Evolutionary conservation across 2,329 filamentous ascomycete genomes (phyloP).

Genomic region (Cladorrhinum sp.): DNA sequence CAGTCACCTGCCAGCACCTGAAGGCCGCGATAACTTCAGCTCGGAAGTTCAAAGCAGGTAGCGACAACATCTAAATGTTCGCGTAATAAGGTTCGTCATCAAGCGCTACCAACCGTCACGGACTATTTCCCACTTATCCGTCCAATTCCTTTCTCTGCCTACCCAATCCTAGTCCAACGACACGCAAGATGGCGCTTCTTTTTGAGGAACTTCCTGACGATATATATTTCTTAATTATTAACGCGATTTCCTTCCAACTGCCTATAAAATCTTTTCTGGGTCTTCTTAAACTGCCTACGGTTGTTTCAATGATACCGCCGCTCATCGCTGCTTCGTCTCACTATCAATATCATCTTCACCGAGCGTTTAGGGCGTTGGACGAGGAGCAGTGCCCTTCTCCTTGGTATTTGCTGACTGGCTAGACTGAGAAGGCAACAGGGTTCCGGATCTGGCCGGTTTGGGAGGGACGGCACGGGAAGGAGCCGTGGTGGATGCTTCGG

Average conservation of each 20-base stretch:
- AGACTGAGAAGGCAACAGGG: neutral
- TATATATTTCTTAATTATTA: neutral
- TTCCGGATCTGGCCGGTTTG: neutral
- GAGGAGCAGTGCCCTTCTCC: neutral
- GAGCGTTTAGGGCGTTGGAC: neutral
- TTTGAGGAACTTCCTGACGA: neutral
- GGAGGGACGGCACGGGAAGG: neutral
- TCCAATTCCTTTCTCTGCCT: too few species aligned
- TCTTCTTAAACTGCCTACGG: neutral
- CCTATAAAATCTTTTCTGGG: neutral
- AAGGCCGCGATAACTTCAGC: too few species aligned
- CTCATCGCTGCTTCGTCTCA: neutral
- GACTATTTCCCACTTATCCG: too few species aligned
- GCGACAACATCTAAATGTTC: too few species aligned
- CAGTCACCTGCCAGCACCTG: too few species aligned
- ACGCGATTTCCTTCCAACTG: neutral
- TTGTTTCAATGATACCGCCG: neutral
- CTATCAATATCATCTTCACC: neutral
- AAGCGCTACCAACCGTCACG: too few species aligned
- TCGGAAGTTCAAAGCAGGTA: too few species aligned
- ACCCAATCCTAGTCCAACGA: too few species aligned
- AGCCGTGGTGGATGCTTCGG: neutral
- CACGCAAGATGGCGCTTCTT: neutral
- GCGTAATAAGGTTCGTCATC: too few species aligned
- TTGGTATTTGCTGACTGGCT: neutral